A percentile compares a stretch with the other conserved stretches of the same genome.
phyloP scores from a whole-genome alignment of 768 basidiomycete species.

The Trametes gibbosa region DNA sequence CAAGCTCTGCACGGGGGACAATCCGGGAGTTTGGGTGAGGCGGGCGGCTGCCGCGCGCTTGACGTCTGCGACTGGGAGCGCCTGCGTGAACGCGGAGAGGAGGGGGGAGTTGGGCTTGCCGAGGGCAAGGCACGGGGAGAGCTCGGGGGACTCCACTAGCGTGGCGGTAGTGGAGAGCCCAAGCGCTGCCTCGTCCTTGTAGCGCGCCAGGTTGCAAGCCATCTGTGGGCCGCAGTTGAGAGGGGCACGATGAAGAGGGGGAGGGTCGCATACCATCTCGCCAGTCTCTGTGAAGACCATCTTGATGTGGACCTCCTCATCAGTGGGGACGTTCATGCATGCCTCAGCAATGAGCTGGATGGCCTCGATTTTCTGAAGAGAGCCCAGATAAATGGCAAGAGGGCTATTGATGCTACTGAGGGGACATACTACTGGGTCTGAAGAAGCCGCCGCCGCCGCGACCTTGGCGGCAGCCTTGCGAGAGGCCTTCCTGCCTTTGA shows the following conservation, averaged over 20 bases:
- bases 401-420: neutral
- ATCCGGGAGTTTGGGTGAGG: neutral
- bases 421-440: neutral
- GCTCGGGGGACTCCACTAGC: neutral
- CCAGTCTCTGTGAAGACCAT: conserved; percentile 7
- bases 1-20: neutral
- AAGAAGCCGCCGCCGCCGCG: neutral
- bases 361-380: conserved; percentile 2
- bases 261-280: neutral
- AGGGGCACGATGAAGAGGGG: neutral
- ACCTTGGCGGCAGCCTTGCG: neutral
- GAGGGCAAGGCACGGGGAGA: neutral
- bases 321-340: neutral
- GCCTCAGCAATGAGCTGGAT: conserved; percentile 7
- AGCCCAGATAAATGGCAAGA: neutral
- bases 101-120: neutral
- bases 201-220: neutral
- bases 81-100: neutral
- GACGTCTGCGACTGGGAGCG: neutral
- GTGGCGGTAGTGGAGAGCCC: neutral
- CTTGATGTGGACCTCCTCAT: conserved; percentile 10
- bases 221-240: neutral
- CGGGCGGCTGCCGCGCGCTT: neutral
- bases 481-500: neutral
- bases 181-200: neutral